These are phyloP conservation scores for Excoecaria cochinchinensis DNA, from an alignment of 345 rosid species.

Conservation along the genomic window DNA sequence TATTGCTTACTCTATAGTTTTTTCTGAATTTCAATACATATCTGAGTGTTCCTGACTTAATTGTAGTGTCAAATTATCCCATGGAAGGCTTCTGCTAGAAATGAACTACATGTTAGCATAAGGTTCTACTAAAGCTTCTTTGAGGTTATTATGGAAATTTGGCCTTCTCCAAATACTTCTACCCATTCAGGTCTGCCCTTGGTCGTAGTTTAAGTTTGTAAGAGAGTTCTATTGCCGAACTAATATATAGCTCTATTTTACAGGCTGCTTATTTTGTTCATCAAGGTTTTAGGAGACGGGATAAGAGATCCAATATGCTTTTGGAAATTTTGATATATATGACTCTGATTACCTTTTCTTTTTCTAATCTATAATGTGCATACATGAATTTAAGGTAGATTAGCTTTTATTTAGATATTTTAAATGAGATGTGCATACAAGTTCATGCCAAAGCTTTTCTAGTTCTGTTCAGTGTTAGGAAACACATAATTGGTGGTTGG, in stretches of 20 bases:
- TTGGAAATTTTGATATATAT: too few relatives aligned
- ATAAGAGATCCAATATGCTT: too few relatives aligned
- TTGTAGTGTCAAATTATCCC: conserved; percentile 22
- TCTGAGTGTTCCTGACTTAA: conserved; percentile 16
- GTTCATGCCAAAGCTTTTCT: background rate
- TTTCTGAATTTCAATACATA: background rate
- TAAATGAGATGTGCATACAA: background rate
- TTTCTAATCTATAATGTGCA: background rate
- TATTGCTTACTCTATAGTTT: conserved; percentile 9
- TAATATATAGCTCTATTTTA: conserved; percentile 22
- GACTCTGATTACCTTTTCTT: too few relatives aligned
- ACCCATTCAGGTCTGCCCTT: conserved; percentile 63
- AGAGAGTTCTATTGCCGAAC: conserved; percentile 1
- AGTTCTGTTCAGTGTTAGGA: background rate
- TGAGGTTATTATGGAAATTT: conserved; percentile 84
- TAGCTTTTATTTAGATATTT: too few relatives aligned
- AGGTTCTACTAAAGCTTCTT: conserved; percentile 93
- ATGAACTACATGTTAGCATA: conserved; percentile 94
- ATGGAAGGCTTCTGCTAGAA: conserved; percentile 91
- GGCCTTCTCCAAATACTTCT: conserved; percentile 82
- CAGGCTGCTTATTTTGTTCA: conserved; percentile 83
- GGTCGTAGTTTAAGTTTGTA: background rate
- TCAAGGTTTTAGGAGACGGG: too few relatives aligned
- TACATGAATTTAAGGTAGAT: background rate
- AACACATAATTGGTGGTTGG: too few relatives aligned